Base-by-base conservation (phyloP, 75 land plant species). In the Pinus taeda region DNA sequence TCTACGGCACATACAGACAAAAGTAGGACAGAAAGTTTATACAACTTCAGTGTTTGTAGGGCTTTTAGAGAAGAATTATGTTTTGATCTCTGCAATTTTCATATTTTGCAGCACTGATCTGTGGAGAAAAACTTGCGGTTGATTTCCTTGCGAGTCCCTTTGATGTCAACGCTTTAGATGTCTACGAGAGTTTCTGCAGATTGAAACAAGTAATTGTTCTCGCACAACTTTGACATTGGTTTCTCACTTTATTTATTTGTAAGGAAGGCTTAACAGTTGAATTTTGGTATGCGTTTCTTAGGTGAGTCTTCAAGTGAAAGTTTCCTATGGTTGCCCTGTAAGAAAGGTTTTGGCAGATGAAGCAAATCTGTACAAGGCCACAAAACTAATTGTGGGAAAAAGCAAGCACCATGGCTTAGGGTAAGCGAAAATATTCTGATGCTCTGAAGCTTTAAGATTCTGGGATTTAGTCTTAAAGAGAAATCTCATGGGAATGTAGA, bases 341-440 rank as follows among this genome's bases (percentile, higher is more conserved):
- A 69, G 80, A 78, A 95, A 85, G 72, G 86, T 63, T 57, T 30
- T 97, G 62, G 91, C 93, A 14, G 87, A 79, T 21, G 92, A 86
- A 71, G 93, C 98, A 18, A 81, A 83, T n/a, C 58, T 18, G 15
- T 75, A 74, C 57, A 76, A 77, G 57, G 98, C 95, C 26, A 73
- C 59, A 15, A 76, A 85, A 62, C 70, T 97, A 6, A 75, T 97
- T 75, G 82, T 97, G 59, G 99, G 99, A 60, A 79, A 78, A 26
- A 67, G 74, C 82, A 89, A 84, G 79, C 66, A 76, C 12, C 63
- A 36, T 60, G 67, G 82, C 29, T 49, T 93, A 77, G 80, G 97
- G 97, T 94, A 85, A 66, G 86, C 37, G 8, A 3, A 49, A 24
- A 6, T 59, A 24, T 69, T 57, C n/a, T 29, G 59, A 58, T 45